Percentiles rank a stretch among this genome's conserved stretches.
phyloP scores from a whole-genome alignment of 345 rosid species.

The Arabidopsis arenosa region DNA sequence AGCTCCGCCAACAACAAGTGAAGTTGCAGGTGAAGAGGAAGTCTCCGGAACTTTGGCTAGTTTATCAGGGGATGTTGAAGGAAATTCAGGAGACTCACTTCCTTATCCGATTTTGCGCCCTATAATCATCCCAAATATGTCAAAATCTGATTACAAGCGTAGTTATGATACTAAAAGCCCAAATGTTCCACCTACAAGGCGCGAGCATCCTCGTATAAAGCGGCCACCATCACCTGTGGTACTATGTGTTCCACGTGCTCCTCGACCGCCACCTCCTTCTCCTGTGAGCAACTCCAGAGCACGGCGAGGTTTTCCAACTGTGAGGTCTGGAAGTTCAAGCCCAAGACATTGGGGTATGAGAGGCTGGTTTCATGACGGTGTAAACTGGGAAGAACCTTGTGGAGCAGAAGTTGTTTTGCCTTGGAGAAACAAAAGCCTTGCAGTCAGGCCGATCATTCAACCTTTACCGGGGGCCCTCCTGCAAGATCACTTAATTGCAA shows the following conservation, averaged over 20 bases:
- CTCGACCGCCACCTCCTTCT: constrained; percentile 94
- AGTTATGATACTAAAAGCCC: constrained; percentile 77
- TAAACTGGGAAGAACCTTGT: constrained; percentile 73
- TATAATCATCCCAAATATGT: constrained; percentile 82
- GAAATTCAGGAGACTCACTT: constrained; percentile 71
- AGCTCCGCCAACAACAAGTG: constrained; percentile 60
- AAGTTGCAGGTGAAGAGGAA: constrained; percentile 68
- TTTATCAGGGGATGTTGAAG: constrained; percentile 70
- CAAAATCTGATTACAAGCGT: constrained; percentile 74
- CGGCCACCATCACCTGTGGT: constrained; percentile 98
- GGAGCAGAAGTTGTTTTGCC: constrained; percentile 96
- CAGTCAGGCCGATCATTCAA: constrained; percentile 76
- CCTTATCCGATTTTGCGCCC: constrained; percentile 91
- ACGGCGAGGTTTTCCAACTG: constrained; percentile 88
- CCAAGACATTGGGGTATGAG: constrained; percentile 97
- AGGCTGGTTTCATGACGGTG: constrained; percentile 82
- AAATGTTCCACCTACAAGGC: constrained; percentile 71
- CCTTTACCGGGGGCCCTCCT: constrained; percentile 84
- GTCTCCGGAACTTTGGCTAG: constrained; percentile 63
- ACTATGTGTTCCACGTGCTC: constrained; percentile 95
- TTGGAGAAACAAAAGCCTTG: constrained; percentile 88
- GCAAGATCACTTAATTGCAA: constrained; percentile 89
- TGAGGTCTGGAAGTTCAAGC: constrained; percentile 99
- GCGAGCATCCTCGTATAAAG: constrained; percentile 86
- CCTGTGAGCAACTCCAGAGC: constrained; percentile 88